Evolutionary conservation across 1,284 basidiomycete genomes (phyloP).

Genomic region (Melampsora larici-populina): DNA sequence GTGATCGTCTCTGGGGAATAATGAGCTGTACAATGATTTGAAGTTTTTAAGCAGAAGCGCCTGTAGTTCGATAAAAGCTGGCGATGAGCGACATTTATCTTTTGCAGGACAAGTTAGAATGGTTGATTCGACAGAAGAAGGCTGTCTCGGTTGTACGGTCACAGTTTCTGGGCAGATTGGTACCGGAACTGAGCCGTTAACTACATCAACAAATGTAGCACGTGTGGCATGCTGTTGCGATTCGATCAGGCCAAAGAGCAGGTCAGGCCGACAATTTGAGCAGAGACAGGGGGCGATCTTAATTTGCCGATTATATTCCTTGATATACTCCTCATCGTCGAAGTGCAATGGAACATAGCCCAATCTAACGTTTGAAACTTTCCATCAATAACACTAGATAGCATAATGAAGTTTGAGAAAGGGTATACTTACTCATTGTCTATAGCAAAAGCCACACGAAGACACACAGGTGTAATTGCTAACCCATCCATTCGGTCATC

Average conservation of each 20-base stretch:
- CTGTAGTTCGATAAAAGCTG: not conserved
- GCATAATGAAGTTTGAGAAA: no score
- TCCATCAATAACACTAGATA: no score
- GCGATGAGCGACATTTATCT: not conserved
- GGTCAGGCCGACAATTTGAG: slow-evolving; percentile 9
- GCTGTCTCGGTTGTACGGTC: not conserved
- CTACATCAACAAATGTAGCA: not conserved
- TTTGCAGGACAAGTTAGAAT: not conserved
- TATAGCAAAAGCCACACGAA: not conserved
- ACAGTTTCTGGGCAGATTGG: not conserved
- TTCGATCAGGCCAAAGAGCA: not conserved
- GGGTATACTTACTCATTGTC: no score
- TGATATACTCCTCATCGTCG: not conserved
- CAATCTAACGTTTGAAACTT: not conserved
- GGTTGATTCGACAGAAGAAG: not conserved
- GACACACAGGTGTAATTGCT: slow-evolving; percentile 4
- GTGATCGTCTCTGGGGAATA: not conserved
- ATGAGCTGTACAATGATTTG: not conserved
- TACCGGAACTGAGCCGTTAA: not conserved
- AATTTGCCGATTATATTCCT: not conserved
- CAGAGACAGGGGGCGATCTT: no score
- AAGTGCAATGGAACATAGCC: slow-evolving; percentile 8
- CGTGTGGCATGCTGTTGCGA: not conserved
- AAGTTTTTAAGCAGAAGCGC: not conserved
- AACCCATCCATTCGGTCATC: slow-evolving; percentile 22